Base-by-base conservation (phyloP, 169 alveolate genomes). In the Blepharisma undulans region DNA sequence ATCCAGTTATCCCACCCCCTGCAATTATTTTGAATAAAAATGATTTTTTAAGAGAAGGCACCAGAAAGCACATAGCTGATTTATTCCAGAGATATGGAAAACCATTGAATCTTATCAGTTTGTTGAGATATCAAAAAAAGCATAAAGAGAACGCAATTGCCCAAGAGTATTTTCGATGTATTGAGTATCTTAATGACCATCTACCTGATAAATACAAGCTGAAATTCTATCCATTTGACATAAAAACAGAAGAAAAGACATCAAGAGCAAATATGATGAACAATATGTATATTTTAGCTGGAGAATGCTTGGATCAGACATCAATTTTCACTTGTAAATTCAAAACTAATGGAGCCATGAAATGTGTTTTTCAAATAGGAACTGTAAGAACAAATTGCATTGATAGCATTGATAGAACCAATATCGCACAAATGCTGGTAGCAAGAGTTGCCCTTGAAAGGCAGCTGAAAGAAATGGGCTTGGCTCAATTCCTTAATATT, bases 351-450 rank as follows among this genome's bases (percentile, higher is more conserved):
- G 25, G 25, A 10, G 12, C 19, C 16, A 22, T 36, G 78, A 34
- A 21, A 16, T 25, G 80, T 25, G 80, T 16, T 21, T 59, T 82
- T 22, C 89, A 99, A 92, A 84, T 92, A 77, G 99, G 99, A 4
- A 97, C 97, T 29, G 92, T 98, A 48, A 97, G 99, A 84, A 97
- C 99, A 74, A 99, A 98, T 94, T 99, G 99, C 92, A 97, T 99
- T 88, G 99, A 99, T 94, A 98, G 99, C 80, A 93, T 99, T 30
- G 99, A 99, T 91, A 95, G 99, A 85, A 98, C 99, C 0, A 99
- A 99, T 92, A 99, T 98, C 0, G 99, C 98, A 8, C 96, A 98
- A 91, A 92, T 97, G 21, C 97, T 96, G 10, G 88, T 98, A 81
- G 96, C 97, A 74, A 78, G 78, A 92, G 61, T 80, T 89, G 90